Evolutionary conservation across 768 basidiomycete species (phyloP).

Genomic region (Porphyrellus cyaneotinctus): DNA sequence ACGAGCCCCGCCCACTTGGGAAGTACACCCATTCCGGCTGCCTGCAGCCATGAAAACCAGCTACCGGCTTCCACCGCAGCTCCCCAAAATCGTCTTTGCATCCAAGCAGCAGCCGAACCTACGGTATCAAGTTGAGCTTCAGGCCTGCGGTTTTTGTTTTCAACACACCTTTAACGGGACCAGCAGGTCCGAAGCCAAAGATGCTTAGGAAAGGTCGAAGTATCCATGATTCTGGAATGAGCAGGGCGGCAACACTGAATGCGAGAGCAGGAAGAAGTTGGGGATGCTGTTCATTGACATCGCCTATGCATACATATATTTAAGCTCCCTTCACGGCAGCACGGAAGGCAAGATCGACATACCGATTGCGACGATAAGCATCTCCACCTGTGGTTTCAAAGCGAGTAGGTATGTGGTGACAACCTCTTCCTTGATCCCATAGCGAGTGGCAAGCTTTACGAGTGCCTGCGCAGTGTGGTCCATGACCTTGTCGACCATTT

Average conservation of each 20-base stretch:
- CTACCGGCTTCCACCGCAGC: not conserved
- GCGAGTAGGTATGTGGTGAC: not conserved
- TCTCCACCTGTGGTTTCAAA: slow-evolving; percentile 6
- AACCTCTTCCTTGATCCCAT: slow-evolving; percentile 5
- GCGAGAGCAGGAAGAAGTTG: no score
- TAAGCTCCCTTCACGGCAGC: not conserved
- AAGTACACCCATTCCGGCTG: slow-evolving; percentile 5
- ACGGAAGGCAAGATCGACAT: no score
- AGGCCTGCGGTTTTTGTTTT: rapidly evolving
- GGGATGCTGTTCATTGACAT: no score
- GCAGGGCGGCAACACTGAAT: slow-evolving; percentile 1
- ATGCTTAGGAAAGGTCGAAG: slow-evolving; percentile 8
- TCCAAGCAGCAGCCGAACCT: slow-evolving; percentile 15
- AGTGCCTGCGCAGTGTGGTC: slow-evolving; percentile 3
- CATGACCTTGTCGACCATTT: slow-evolving; percentile 7
- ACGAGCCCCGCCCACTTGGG: slow-evolving; percentile 3
- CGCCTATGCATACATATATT: slow-evolving; percentile 3
- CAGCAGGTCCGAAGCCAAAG: slow-evolving; percentile 15
- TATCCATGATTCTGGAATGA: no score
- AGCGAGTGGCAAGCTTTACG: not conserved
- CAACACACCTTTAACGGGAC: slow-evolving; percentile 12
- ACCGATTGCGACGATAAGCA: no score
- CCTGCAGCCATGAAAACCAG: slow-evolving; percentile 16
- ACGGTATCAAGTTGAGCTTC: not conserved
- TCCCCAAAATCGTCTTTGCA: slow-evolving; percentile 12